Percentiles rank a stretch among this genome's conserved stretches.
Evolutionary conservation across 148 eudicot genomes (phyloP).

Genomic region (Drosera capensis): DNA sequence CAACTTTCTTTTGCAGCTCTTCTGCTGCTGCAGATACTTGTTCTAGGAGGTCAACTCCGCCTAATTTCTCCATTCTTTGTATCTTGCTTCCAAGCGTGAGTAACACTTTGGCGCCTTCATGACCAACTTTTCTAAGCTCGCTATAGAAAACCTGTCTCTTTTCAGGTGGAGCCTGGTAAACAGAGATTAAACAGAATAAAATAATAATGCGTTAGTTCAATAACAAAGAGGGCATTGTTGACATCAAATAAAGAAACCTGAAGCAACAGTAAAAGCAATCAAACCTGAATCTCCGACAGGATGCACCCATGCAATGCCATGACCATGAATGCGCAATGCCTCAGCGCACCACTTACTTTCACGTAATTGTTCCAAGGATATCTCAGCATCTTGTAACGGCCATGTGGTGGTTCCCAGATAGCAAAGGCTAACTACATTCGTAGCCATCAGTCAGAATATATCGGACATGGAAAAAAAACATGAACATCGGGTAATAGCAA

Average conservation of each 20-base stretch:
- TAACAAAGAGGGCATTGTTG: not conserved
- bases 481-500: not conserved
- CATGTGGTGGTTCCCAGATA: slow-evolving; percentile 93
- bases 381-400: slow-evolving; percentile 50
- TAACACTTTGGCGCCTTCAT: slow-evolving; percentile 63
- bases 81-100: slow-evolving; percentile 66
- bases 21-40: slow-evolving; percentile 66
- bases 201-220: not conserved
- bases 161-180: slow-evolving; percentile 65
- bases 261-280: slow-evolving; percentile 9
- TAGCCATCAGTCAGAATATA: not conserved
- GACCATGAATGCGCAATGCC: slow-evolving; percentile 83
- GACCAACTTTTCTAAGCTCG: slow-evolving; percentile 66
- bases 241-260: not conserved
- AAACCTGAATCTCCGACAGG: slow-evolving; percentile 88
- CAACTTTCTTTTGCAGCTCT: slow-evolving; percentile 53
- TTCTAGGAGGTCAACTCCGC: slow-evolving; percentile 25
- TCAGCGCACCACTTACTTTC: slow-evolving; percentile 69
- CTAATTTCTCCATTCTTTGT: slow-evolving; percentile 57
- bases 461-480: not conserved
- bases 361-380: slow-evolving; percentile 81
- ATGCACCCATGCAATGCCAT: slow-evolving; percentile 93
- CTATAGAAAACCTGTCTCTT: slow-evolving; percentile 45
- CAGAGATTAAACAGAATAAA: not conserved
- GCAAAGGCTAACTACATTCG: slow-evolving; percentile 65